phyloP scores from a whole-genome alignment of 768 basidiomycete species.

The Podaxis sp. region DNA sequence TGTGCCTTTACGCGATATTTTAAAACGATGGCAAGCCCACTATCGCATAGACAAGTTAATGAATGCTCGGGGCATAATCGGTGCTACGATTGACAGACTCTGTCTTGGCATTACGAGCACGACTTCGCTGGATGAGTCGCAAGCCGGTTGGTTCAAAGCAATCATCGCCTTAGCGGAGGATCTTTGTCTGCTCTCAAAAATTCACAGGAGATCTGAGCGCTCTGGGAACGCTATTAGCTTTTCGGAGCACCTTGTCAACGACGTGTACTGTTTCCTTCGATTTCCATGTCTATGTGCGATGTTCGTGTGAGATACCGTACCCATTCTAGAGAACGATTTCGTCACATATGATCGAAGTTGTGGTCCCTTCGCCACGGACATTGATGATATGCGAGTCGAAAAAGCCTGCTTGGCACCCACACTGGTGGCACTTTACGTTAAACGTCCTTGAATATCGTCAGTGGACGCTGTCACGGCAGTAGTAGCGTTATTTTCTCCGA shows the following conservation, averaged over 20 bases:
- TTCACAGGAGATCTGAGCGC: not conserved
- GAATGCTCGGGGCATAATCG: not conserved
- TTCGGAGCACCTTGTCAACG: slow-evolving; percentile 2
- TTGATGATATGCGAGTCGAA: not conserved
- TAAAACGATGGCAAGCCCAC: not conserved
- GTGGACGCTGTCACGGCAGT: not conserved
- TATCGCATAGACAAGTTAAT: not conserved
- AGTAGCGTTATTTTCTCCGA: not conserved
- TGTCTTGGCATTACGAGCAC: not conserved
- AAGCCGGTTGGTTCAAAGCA: not conserved
- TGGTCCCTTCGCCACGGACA: not conserved
- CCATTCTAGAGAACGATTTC: not conserved
- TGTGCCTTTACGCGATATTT: slow-evolving; percentile 5
- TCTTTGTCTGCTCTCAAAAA: not conserved
- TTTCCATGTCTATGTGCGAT: not conserved
- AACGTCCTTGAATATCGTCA: not conserved
- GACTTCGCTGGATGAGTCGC: not conserved
- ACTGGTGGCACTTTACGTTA: slow-evolving; percentile 3
- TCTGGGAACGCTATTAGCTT: not conserved
- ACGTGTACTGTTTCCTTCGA: not conserved
- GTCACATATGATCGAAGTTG: not conserved
- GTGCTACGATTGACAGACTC: not conserved
- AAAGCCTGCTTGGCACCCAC: not conserved
- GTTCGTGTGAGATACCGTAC: slow-evolving; percentile 1
- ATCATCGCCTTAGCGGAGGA: not conserved